Conservation (phyloP, 495 filamentous ascomycete genomes). For the Alectoria sarmentosa region DNA sequence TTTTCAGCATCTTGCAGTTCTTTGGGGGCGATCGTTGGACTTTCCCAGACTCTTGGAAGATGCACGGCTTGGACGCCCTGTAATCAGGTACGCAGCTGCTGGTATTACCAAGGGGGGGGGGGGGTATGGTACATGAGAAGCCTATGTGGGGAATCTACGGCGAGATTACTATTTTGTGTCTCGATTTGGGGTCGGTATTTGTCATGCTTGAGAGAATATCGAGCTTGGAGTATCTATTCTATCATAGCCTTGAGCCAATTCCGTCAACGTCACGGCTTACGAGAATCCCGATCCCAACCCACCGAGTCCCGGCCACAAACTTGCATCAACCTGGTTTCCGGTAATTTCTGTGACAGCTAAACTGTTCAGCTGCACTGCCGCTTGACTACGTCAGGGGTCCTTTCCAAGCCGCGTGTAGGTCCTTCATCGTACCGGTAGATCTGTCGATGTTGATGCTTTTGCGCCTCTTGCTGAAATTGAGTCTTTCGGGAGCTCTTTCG, state of each 20-base stretch:
- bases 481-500: constrained; percentile 74
- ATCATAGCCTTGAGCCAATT: background rate
- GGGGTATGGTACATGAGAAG: background rate
- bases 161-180: background rate
- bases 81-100: background rate
- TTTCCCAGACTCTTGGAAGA: too few species aligned
- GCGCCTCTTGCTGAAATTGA: constrained; percentile 50
- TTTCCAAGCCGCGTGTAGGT: background rate
- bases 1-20: background rate
- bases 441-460: constrained; percentile 33
- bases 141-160: background rate
- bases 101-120: background rate
- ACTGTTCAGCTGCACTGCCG: background rate
- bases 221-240: background rate
- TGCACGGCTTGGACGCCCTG: background rate
- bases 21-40: too few species aligned
- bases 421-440: constrained; percentile 10
- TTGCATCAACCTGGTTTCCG: background rate
- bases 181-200: background rate
- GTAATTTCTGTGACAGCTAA: background rate
- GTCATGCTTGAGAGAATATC: background rate
- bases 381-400: background rate
- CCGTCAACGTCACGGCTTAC: background rate
- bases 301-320: background rate
- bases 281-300: background rate